These are phyloP conservation scores for Cutaneotrichosporon sp. DNA, from an alignment of 1,284 basidiomycete genomes.

Conservation along the genomic window DNA sequence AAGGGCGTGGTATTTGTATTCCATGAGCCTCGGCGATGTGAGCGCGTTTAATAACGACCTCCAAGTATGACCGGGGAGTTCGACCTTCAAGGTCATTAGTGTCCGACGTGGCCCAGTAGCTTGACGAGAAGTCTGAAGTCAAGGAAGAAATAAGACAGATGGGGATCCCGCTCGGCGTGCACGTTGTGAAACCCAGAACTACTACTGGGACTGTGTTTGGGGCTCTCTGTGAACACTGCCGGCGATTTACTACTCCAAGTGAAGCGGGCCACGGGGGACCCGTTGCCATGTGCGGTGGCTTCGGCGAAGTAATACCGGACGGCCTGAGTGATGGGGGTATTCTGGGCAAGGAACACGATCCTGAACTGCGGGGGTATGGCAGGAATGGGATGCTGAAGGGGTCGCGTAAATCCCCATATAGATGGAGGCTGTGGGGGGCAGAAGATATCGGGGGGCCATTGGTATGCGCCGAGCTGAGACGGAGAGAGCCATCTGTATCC, in stretches of 20 bases:
- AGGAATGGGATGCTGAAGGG: too few species aligned
- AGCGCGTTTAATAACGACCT: background rate
- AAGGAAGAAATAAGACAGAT: background rate
- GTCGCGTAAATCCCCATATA: too few species aligned
- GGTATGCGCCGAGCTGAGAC: too few species aligned
- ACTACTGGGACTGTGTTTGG: background rate
- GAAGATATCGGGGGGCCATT: too few species aligned
- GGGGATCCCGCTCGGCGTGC: too few species aligned
- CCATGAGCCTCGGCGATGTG: background rate
- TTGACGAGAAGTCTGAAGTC: background rate
- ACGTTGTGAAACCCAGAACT: background rate
- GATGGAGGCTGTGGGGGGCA: too few species aligned
- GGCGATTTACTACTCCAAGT: background rate
- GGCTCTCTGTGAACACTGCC: background rate
- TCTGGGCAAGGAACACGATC: too few species aligned
- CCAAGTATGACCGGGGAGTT: background rate
- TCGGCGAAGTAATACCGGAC: too few species aligned
- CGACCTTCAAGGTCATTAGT: background rate
- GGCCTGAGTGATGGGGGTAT: too few species aligned
- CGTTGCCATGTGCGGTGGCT: background rate
- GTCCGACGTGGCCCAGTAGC: background rate
- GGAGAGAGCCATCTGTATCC: too few species aligned
- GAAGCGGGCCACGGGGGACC: background rate
- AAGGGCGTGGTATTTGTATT: background rate
- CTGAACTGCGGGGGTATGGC: too few species aligned